phyloP scores from a whole-genome alignment of 768 basidiomycete species.

The Russula ochroleuca region DNA sequence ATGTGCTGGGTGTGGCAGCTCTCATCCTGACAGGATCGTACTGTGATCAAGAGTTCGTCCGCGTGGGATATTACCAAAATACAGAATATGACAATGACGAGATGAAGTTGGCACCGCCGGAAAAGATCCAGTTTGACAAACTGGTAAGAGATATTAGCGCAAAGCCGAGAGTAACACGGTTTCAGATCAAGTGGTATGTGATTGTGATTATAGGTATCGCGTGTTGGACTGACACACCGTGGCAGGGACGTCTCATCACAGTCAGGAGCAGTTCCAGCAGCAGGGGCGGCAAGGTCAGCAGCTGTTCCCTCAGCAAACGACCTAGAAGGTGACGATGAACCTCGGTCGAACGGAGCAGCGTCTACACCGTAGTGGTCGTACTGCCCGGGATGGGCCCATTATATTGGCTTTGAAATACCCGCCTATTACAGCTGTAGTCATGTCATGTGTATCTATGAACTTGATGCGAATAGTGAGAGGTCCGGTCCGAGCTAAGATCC shows the following conservation, averaged over 20 bases:
- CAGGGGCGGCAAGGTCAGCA: slow-evolving; percentile 66
- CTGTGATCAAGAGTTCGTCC: slow-evolving; percentile 97
- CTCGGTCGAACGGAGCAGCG: slow-evolving; percentile 18
- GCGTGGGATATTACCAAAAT: slow-evolving; percentile 98
- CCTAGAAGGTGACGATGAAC: slow-evolving; percentile 41
- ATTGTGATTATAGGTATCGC: background rate
- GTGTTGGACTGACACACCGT: background rate
- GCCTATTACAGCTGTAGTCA: background rate
- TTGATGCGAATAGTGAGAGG: background rate
- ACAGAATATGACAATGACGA: slow-evolving; percentile 97
- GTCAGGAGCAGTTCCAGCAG: slow-evolving; percentile 38
- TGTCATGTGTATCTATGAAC: background rate
- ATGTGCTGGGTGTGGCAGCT: slow-evolving; percentile 94
- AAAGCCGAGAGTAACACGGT: slow-evolving; percentile 91
- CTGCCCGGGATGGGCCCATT: background rate
- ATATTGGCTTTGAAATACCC: background rate
- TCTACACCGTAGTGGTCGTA: slow-evolving; percentile 2
- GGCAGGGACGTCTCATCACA: slow-evolving; percentile 40
- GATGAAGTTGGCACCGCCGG: slow-evolving; percentile 72
- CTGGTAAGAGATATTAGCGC: slow-evolving; percentile 83
- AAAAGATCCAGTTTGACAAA: slow-evolving; percentile 65
- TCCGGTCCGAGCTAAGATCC: background rate
- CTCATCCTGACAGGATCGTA: slow-evolving; percentile 96
- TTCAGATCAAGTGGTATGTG: slow-evolving; percentile 80
- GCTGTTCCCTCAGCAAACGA: slow-evolving; percentile 72